These are phyloP conservation scores for Naematelia encephala DNA, from an alignment of 768 basidiomycete species.

Conservation along the genomic window DNA sequence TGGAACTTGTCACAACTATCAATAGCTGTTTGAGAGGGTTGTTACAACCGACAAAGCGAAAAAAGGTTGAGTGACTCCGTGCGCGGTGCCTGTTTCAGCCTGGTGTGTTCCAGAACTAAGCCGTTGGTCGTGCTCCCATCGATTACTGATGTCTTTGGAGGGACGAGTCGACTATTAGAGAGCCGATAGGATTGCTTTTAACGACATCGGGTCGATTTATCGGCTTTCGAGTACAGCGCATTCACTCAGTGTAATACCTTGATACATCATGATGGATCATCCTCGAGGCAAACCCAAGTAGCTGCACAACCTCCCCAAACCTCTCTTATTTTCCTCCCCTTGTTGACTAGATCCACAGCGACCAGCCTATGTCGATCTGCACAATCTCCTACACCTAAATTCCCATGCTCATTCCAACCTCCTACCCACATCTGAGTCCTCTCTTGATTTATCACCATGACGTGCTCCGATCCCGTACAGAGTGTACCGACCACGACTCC, in stretches of 20 bases:
- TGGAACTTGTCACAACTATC: no score
- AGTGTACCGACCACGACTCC: slow-evolving; percentile 44
- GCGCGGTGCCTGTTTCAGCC: no score
- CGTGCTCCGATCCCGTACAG: slow-evolving; percentile 82
- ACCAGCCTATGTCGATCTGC: slow-evolving; percentile 61
- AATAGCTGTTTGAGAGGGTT: no score
- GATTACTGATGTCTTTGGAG: no score
- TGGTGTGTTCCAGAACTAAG: no score
- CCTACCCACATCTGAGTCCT: slow-evolving; percentile 66
- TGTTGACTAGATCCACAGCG: slow-evolving; percentile 15
- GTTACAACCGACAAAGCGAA: no score
- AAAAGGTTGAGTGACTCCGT: no score
- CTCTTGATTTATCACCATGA: slow-evolving; percentile 53
- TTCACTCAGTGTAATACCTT: neutral
- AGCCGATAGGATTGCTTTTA: no score
- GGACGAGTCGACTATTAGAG: no score
- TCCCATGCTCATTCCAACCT: slow-evolving; percentile 99
- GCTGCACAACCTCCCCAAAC: slow-evolving; percentile 59
- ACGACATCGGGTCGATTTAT: no score
- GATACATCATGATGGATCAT: neutral
- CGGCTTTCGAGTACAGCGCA: neutral
- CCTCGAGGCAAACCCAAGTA: slow-evolving; percentile 54
- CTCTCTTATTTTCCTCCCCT: neutral
- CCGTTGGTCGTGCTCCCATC: no score
- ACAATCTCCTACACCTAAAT: slow-evolving; percentile 66